These are phyloP conservation scores for Nadsonia commutata DNA, from an alignment of 1,139 yeast species.

Conservation along the genomic window DNA sequence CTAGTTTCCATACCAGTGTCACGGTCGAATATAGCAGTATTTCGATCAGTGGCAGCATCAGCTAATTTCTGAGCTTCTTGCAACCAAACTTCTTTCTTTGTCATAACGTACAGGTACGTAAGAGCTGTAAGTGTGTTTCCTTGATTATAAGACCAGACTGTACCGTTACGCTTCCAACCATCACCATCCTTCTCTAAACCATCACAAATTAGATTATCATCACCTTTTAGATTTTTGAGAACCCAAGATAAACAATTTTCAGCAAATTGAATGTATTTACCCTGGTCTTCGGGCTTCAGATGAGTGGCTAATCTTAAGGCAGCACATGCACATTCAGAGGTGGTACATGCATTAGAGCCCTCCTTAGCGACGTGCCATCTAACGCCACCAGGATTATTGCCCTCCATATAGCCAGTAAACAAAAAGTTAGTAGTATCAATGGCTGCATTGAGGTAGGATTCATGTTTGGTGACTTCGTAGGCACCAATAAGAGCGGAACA, in stretches of 20 bases:
- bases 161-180: slow-evolving; percentile 29
- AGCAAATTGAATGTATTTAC: slow-evolving; percentile 37
- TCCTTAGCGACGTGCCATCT: slow-evolving; percentile 51
- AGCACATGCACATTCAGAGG: slow-evolving; percentile 58
- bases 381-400: slow-evolving; percentile 38
- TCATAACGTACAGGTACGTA: slow-evolving; percentile 36
- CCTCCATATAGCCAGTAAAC: slow-evolving; percentile 51
- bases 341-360: slow-evolving; percentile 52
- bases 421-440: slow-evolving; percentile 45
- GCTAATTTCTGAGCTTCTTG: slow-evolving; percentile 46
- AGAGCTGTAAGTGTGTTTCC: slow-evolving; percentile 52
- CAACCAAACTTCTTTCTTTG: slow-evolving; percentile 41
- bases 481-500: slow-evolving; percentile 55
- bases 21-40: slow-evolving; percentile 47
- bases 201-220: slow-evolving; percentile 45
- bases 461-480: slow-evolving; percentile 51
- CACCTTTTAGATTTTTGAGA: slow-evolving; percentile 36
- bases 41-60: slow-evolving; percentile 41
- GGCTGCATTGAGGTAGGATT: slow-evolving; percentile 39
- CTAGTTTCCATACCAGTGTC: slow-evolving; percentile 44
- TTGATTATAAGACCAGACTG: slow-evolving; percentile 57
- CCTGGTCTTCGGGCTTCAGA: slow-evolving; percentile 31
- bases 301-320: slow-evolving; percentile 44
- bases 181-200: slow-evolving; percentile 40
- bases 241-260: slow-evolving; percentile 41